Base-by-base conservation (phyloP, 2,329 filamentous ascomycete species). In the Trichothecium sympodiale region DNA sequence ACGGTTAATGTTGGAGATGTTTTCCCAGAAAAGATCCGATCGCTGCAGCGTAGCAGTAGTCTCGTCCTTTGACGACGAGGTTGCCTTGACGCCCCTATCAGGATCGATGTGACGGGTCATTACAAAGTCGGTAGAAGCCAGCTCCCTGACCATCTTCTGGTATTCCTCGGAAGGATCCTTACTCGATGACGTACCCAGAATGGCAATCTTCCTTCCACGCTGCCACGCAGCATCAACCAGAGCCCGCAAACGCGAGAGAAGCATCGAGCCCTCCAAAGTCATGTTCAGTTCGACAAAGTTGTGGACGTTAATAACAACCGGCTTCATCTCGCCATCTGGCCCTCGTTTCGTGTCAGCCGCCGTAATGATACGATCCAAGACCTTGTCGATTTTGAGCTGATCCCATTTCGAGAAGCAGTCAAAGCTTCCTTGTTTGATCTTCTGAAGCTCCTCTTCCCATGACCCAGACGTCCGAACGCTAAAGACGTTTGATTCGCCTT, bases 281-380 rank as follows among this genome's bases (percentile, higher is more conserved):
- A 73, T 71, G 46, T 71, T 75, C 8, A 98, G 66, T 43, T 93
- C 84, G 36, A 83, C 77, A 49, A 86, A 83, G 53, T 96, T 85
- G 51, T 83, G 75, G 10, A 94, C 62, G 46, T 85, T 85, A 28
- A 93, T 66, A 39, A 96, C 78, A 7, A 87, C 67, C 17, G 67
- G 67, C 16, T 54, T 32, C 7, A 28, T 29, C 7, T 14, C 18
- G 9, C n/a, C n/a, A 12, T 16, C 3, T 16, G 31, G 17, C 16
- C 13, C 29, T 17, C n/a, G 28, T 18, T 31, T 27, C 29, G n/a
- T 31, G 12, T 66, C 51, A 48, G 51, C 46, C 52, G 48, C 6
- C 44, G 32, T 18, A 17, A 78, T 56, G n/a, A 82, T 56, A 32
- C 69, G 62, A 32, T 77, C 71, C 29, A 82, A 46, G 6, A 71